Percentiles rank a stretch among this genome's conserved stretches.
Conservation (phyloP, 2,329 filamentous ascomycete species). For the Curvularia hawaiiensis region DNA sequence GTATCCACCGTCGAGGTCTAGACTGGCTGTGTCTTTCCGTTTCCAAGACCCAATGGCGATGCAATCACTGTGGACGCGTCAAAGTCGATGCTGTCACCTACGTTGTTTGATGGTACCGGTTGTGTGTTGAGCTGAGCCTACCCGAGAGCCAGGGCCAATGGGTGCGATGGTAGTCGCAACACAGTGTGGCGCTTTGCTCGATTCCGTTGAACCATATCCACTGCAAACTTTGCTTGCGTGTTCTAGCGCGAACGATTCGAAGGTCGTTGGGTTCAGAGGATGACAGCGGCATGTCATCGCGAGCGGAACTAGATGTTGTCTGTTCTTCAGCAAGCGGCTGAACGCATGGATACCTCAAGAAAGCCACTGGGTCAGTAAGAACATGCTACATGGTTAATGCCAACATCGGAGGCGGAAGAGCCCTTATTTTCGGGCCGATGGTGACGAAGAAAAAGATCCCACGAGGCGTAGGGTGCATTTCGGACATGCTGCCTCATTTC, state of each 20-base stretch:
- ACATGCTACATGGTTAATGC: not conserved
- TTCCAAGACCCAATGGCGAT: not conserved
- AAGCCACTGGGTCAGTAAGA: not conserved
- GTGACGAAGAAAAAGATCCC: not conserved
- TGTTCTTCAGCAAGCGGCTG: not conserved
- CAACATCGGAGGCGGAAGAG: not conserved
- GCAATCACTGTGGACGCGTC: not conserved
- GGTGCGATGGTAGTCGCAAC: not conserved
- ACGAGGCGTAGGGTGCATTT: not conserved
- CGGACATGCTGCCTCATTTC: slow-evolving; percentile 1
- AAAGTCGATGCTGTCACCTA: not conserved
- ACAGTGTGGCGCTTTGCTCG: not conserved
- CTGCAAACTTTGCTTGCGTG: not conserved
- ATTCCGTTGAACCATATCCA: not conserved
- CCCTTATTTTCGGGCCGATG: not conserved
- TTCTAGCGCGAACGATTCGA: not conserved
- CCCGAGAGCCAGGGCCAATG: not conserved
- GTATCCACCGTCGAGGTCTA: not conserved
- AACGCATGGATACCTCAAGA: not conserved
- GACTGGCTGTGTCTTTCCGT: not conserved
- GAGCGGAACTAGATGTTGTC: too few relatives aligned
- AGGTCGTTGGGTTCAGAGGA: not conserved
- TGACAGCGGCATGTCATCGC: too few relatives aligned
- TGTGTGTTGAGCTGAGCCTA: not conserved
- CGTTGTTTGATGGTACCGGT: not conserved